Conservation (phyloP, 2,329 filamentous ascomycete genomes). For the Periconia sp. region DNA sequence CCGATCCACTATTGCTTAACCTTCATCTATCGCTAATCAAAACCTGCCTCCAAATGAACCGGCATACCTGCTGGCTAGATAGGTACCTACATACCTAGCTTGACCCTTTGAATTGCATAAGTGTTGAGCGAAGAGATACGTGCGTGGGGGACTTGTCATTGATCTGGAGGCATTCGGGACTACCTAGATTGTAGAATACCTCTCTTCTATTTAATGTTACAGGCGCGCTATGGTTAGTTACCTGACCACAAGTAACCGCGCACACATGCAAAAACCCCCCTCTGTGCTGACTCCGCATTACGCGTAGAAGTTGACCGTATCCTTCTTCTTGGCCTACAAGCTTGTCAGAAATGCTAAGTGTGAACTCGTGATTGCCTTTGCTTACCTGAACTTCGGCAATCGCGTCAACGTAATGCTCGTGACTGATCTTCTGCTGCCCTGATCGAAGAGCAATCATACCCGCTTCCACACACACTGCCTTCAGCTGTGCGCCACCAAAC, state of each 20-base stretch:
- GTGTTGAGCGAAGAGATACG: not conserved
- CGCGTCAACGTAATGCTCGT: slow-evolving; percentile 98
- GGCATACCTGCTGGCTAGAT: too few species aligned
- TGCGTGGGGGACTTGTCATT: not conserved
- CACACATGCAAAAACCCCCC: slow-evolving; percentile 23
- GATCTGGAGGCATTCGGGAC: slow-evolving; percentile 9
- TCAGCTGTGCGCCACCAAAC: slow-evolving; percentile 95
- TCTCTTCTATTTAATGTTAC: slow-evolving; percentile 39
- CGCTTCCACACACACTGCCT: slow-evolving; percentile 97
- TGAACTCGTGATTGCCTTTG: not conserved
- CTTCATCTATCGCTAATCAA: too few species aligned
- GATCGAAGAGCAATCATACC: slow-evolving; percentile 97
- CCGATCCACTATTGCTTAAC: not conserved
- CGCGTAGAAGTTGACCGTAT: slow-evolving; percentile 56
- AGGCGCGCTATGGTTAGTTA: slow-evolving; percentile 22
- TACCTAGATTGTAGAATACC: slow-evolving; percentile 16
- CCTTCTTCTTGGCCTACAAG: slow-evolving; percentile 77
- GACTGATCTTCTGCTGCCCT: slow-evolving; percentile 93
- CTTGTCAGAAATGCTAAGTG: slow-evolving; percentile 7
- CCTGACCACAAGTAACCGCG: slow-evolving; percentile 7
- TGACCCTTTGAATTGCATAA: not conserved
- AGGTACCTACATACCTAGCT: too few species aligned
- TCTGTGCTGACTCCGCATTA: slow-evolving; percentile 22
- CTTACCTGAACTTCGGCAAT: slow-evolving; percentile 85
- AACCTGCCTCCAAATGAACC: too few species aligned